Evolutionary conservation across 208 protist species (phyloP), one percentile per base, ranked within the genome.

Genomic region (Cochliopodium minus): DNA sequence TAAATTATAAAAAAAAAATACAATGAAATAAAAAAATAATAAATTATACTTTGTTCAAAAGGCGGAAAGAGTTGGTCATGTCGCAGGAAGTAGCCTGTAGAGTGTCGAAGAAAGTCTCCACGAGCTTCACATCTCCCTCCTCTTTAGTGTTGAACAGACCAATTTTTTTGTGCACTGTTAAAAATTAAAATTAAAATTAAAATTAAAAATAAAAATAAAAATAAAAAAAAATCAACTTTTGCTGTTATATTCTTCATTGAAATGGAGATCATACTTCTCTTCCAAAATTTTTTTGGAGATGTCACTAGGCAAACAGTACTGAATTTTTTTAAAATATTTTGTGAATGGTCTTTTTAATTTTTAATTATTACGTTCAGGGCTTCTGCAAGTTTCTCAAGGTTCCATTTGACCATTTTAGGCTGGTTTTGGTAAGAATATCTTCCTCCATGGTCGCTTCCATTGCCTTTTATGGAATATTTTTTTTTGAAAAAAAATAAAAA

Each of bases 371-470:
- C 13, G 7, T 30, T 28, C 7, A 36, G 34, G 1, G 32, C 29
- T 23, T 15, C 28, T 0, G n/a, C 38, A 7, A 67, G 28, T 36
- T 58, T 56, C n/a, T 39, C 3, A 10, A 38, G 35, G 38, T 67
- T 67, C 63, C 63, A 67, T 17, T 36, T 20, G 43, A 22, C 32
- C 25, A 62, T 56, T 5, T 2, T 25, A 11, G 49, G 56, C 53
- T 68, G 64, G 34, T 50, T 45, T 4, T 1, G 4, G 30, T 56
- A 63, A 2, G 35, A 5, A 46, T 68, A 68, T 15, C 64, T 34
- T 29, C 51, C 50, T 0, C 25, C 28, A 35, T 38, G 23, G 45
- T 68, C 64, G 3, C 29, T 43, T 17, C 17, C 17, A n/a, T n/a
- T 43, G n/a, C 38, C 17, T 43, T 17, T n/a, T 17, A 17, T n/a